Percentiles rank a stretch among this genome's conserved stretches.
These are phyloP conservation scores for Cymbidium sinense DNA, from an alignment of 106 monocot genomes.

Conservation along the genomic window DNA sequence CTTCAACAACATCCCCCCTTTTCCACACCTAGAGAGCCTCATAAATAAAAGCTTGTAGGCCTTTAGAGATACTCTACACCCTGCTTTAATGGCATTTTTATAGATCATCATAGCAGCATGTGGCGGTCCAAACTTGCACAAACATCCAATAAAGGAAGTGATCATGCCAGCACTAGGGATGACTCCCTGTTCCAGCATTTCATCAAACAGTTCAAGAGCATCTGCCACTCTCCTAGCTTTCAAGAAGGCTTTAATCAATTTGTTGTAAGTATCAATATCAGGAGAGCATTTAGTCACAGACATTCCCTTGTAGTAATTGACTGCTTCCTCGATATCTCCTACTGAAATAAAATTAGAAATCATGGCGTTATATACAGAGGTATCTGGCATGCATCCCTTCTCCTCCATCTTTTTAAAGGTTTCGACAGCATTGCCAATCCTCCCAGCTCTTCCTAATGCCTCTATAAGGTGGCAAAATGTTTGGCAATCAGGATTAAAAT, in stretches of 20 bases:
- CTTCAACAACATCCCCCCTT: slow-evolving; percentile 67
- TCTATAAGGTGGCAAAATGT: slow-evolving; percentile 49
- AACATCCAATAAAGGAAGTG: slow-evolving; percentile 57
- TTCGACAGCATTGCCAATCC: slow-evolving; percentile 38
- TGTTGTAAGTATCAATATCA: slow-evolving; percentile 39
- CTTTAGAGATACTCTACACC: slow-evolving; percentile 75
- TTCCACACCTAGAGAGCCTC: slow-evolving; percentile 86
- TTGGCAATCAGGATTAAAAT: slow-evolving; percentile 44
- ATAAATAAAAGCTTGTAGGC: slow-evolving; percentile 84
- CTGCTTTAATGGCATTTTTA: slow-evolving; percentile 56
- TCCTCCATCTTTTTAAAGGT: slow-evolving; percentile 60
- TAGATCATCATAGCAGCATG: slow-evolving; percentile 91
- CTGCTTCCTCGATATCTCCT: slow-evolving; percentile 49
- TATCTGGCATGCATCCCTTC: slow-evolving; percentile 38
- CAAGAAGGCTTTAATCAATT: slow-evolving; percentile 55
- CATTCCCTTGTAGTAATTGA: slow-evolving; percentile 64
- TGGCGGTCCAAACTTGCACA: slow-evolving; percentile 93
- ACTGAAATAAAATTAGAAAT: slow-evolving; percentile 61
- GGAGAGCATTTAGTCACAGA: slow-evolving; percentile 34
- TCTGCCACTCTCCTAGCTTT: slow-evolving; percentile 78
- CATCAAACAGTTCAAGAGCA: slow-evolving; percentile 77
- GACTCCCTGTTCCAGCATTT: slow-evolving; percentile 57
- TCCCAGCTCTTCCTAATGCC: slow-evolving; percentile 57
- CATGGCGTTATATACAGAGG: slow-evolving; percentile 50
- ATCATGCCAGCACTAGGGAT: slow-evolving; percentile 67